Evolutionary conservation across 2,329 filamentous ascomycete species (phyloP).

Genomic region (Penicillium sumatraense): DNA sequence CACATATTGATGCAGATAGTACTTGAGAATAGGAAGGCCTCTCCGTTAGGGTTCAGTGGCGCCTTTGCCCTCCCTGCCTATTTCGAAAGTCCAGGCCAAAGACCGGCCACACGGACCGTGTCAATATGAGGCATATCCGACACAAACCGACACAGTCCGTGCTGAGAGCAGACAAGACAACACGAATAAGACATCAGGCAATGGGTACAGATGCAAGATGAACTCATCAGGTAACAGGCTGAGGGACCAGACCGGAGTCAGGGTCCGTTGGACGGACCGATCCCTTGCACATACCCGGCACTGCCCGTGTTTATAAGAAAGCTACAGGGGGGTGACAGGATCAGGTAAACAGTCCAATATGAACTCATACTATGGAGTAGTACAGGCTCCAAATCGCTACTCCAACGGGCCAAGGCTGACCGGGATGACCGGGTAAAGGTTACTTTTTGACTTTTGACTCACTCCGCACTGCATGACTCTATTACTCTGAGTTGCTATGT

Average conservation of each 20-base stretch:
- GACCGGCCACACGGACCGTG: neutral
- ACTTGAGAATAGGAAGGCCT: neutral
- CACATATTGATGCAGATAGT: too few relatives aligned
- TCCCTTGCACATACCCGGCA: neutral
- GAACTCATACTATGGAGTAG: neutral
- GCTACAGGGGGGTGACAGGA: neutral
- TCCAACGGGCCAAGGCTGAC: neutral
- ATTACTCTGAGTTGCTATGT: too few relatives aligned
- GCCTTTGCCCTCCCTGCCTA: neutral
- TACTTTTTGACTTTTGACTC: neutral
- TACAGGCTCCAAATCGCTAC: too few relatives aligned
- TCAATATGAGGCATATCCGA: neutral
- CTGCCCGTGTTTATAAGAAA: neutral
- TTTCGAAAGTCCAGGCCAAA: neutral
- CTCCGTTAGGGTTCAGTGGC: constrained; percentile 1
- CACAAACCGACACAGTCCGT: neutral
- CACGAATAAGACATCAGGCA: neutral
- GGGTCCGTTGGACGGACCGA: neutral
- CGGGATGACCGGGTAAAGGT: neutral
- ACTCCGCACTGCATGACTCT: too few relatives aligned
- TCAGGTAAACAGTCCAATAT: neutral
- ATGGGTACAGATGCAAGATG: neutral
- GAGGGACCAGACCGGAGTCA: neutral
- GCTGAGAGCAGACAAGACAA: neutral
- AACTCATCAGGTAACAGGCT: neutral